Evolutionary conservation across 208 protist genomes (phyloP).

Genomic region (Vickermania spadyakhi): DNA sequence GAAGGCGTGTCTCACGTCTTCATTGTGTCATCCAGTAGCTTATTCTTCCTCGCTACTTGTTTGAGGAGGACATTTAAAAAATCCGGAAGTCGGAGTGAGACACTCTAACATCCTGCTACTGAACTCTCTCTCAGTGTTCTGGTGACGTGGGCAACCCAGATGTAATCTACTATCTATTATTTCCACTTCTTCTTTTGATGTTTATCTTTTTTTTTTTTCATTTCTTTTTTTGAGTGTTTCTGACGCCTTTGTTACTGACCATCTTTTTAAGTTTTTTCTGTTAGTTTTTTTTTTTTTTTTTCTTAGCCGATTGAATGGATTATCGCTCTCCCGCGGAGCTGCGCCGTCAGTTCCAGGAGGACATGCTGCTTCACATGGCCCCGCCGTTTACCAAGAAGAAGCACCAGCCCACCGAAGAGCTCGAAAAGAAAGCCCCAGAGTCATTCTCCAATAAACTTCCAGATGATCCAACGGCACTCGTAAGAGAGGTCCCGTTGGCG

Average conservation of each 20-base stretch:
- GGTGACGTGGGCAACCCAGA: too few species aligned
- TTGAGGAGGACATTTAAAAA: too few species aligned
- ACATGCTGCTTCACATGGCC: slow-evolving; percentile 17
- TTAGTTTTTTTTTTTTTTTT: slow-evolving; percentile 11
- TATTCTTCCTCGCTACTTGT: background rate
- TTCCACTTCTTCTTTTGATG: slow-evolving; percentile 2
- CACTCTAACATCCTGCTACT: too few species aligned
- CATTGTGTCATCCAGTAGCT: background rate
- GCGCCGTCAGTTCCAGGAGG: slow-evolving; percentile 64
- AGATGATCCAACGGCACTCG: slow-evolving; percentile 79
- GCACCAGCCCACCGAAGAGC: background rate
- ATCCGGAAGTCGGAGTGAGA: too few species aligned
- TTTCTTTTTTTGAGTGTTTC: slow-evolving; percentile 9
- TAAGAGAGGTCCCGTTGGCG: slow-evolving; percentile 69
- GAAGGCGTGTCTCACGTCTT: background rate
- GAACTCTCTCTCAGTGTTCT: too few species aligned
- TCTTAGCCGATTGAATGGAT: slow-evolving; percentile 23
- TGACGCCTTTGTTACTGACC: background rate
- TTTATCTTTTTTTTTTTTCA: slow-evolving; percentile 3
- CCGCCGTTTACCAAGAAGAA: background rate
- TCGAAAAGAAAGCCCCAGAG: background rate
- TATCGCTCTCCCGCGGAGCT: slow-evolving; percentile 86
- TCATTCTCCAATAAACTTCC: slow-evolving; percentile 20
- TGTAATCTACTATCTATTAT: background rate
- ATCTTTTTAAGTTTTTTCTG: slow-evolving; percentile 8